Evolutionary conservation across 306 rosid genomes (phyloP), one percentile per base, ranked within the genome.

Genomic region (Amphicarpaea edgeworthii): DNA sequence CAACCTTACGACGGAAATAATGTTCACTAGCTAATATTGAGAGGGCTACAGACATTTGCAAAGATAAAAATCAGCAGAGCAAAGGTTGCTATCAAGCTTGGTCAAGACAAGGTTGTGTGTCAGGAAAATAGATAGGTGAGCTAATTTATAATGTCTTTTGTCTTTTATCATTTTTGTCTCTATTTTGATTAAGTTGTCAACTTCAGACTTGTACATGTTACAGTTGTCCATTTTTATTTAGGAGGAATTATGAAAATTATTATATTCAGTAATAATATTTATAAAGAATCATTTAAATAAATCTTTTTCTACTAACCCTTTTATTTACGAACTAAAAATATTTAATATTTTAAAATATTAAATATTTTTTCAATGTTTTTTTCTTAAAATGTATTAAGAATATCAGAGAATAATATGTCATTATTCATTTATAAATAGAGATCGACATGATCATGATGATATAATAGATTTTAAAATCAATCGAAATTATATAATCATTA

Each of bases 61-160:
- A 53, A 42, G 60, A 72, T 68, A 43, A 79, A 79, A 78, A 65
- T 32, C 7, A 66, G 38, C 17, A 73, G 63, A 73, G 75, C 70
- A 80, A 67, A 20, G 63, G 80, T 81, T 59, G 80, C 64, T 59
- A 4, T 78, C 70, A 70, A 79, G 51, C 74, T 53, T 72, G 79
- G 83, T 72, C 75, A 64, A 73, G 75, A 73, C 83, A 79, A 73
- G 75, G 60, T 54, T 55, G 74, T 71, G 78, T 73, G 76, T 75
- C 76, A 67, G 80, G 30, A 58, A 75, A 68, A 74, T 74, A 57
- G 84, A 81, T 68, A 45, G 76, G 80, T 38, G 72, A 81, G 38
- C 76, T 37, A 68, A 75, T 68, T 67, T 68, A 81, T 73, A 54
- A 80, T 80, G 83, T 72, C 38, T 34, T 53, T 80, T 63, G 79